Evolutionary conservation across 805 yeast species (phyloP).

Genomic region (Metschnikowia bowlesiae): DNA sequence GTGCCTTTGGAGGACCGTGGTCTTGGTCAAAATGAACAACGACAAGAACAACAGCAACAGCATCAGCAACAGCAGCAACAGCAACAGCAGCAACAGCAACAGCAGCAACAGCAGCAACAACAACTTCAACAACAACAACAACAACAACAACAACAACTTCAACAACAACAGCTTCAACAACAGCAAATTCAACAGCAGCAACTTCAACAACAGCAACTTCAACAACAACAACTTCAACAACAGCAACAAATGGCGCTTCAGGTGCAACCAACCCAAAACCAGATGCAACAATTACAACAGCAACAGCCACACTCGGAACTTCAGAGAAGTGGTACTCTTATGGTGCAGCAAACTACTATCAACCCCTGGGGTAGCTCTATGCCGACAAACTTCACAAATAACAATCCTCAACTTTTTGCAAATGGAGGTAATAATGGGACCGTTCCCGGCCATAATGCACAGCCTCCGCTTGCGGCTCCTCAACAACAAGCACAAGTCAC

Average conservation of each 20-base stretch:
- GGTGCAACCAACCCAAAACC: conserved; percentile 1
- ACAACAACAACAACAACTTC: neutral
- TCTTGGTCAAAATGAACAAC: conserved; percentile 48
- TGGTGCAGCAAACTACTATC: conserved; percentile 35
- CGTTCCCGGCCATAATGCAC: conserved; percentile 55
- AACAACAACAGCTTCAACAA: conserved; percentile 4
- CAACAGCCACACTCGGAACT: conserved; percentile 4
- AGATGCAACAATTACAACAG: neutral
- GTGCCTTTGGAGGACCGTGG: conserved; percentile 5
- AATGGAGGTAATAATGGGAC: conserved; percentile 45
- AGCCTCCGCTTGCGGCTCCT: conserved; percentile 17
- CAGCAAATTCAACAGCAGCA: conserved; percentile 4
- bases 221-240: conserved; percentile 5
- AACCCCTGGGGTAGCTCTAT: conserved; percentile 36
- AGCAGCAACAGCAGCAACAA: neutral
- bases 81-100: neutral
- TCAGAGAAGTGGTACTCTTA: conserved; percentile 23
- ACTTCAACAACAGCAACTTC: conserved; percentile 4
- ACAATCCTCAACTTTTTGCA: conserved; percentile 6
- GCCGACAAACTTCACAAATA: conserved; percentile 10
- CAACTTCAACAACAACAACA: neutral
- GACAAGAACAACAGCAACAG: conserved; percentile 32
- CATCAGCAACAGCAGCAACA: conserved; percentile 42
- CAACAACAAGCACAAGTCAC: conserved; percentile 11
- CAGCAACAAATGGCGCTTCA: conserved; percentile 3